Evolutionary conservation across 2,329 filamentous ascomycete genomes (phyloP).

Genomic region (Cyclaneusma minus): DNA sequence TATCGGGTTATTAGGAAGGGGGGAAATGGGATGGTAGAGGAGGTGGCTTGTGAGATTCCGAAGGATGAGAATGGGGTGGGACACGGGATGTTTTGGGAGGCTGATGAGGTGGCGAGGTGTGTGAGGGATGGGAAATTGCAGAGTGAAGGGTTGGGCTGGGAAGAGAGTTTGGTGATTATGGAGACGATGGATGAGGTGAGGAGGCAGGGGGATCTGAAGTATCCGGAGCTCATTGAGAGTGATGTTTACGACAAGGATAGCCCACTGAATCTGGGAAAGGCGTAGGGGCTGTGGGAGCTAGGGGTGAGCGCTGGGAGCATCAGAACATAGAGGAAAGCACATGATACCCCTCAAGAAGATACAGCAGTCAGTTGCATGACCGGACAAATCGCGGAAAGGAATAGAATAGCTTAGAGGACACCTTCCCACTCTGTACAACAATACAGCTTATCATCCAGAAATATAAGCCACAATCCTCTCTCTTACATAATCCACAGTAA

Average conservation of each 20-base stretch:
- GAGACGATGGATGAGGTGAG: conserved; percentile 56
- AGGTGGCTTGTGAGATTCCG: conserved; percentile 25
- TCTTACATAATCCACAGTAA: no score
- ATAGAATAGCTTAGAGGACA: no score
- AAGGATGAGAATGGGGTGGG: conserved; percentile 25
- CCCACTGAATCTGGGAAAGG: conserved; percentile 40
- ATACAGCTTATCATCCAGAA: no score
- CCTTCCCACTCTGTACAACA: no score
- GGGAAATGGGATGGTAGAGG: conserved; percentile 18
- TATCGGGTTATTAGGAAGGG: conserved; percentile 32
- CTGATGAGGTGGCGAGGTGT: conserved; percentile 50
- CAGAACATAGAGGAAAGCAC: no score
- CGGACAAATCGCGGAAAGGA: no score
- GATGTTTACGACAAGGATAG: conserved; percentile 43
- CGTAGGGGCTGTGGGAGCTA: conserved; percentile 1
- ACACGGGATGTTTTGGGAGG: conserved; percentile 58
- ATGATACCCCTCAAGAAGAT: no score
- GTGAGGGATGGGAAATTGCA: conserved; percentile 46
- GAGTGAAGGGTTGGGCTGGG: conserved; percentile 38
- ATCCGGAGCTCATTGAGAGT: conserved; percentile 49
- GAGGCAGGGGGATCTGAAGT: conserved; percentile 43
- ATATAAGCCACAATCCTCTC: no score
- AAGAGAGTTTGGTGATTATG: conserved; percentile 55
- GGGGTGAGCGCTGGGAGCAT: no score
- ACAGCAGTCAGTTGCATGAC: no score